These are phyloP conservation scores for Celoporthe dispersa DNA, from an alignment of 2,329 filamentous ascomycete genomes.

Conservation along the genomic window DNA sequence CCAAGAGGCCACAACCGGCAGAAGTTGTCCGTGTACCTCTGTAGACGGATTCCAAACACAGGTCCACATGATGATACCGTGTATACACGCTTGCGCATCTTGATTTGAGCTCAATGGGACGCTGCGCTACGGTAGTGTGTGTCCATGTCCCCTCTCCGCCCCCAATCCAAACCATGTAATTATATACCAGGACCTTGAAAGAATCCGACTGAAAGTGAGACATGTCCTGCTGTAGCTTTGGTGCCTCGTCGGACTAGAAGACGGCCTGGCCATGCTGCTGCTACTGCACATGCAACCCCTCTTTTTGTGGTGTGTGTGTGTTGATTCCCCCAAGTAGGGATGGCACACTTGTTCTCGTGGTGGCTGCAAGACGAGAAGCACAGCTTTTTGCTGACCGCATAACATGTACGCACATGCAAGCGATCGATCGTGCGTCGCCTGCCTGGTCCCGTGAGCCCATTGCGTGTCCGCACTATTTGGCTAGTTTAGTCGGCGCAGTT, in stretches of 20 bases:
- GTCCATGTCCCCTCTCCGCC: not conserved
- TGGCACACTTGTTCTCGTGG: not conserved
- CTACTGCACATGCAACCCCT: not conserved
- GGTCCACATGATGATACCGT: not conserved
- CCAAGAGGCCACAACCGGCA: not conserved
- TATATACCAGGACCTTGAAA: not conserved
- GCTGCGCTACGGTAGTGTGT: not conserved
- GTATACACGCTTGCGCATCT: not conserved
- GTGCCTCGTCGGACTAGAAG: not conserved
- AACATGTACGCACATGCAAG: conserved; percentile 6
- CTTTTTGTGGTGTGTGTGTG: not conserved
- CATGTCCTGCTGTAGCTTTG: not conserved
- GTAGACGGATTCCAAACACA: not conserved
- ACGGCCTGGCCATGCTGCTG: not conserved
- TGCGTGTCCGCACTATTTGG: not conserved
- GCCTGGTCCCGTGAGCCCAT: not conserved
- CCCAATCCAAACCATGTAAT: not conserved
- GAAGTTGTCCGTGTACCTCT: not conserved
- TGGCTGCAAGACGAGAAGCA: not conserved
- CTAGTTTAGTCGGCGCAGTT: not conserved
- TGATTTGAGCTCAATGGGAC: not conserved
- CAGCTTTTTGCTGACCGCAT: conserved; percentile 11
- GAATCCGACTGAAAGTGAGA: not conserved
- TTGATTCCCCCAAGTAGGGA: not conserved
- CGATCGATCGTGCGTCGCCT: not conserved